Conservation (phyloP, 2,329 filamentous ascomycete genomes). For the Paraphaeosphaeria sporulosa region DNA sequence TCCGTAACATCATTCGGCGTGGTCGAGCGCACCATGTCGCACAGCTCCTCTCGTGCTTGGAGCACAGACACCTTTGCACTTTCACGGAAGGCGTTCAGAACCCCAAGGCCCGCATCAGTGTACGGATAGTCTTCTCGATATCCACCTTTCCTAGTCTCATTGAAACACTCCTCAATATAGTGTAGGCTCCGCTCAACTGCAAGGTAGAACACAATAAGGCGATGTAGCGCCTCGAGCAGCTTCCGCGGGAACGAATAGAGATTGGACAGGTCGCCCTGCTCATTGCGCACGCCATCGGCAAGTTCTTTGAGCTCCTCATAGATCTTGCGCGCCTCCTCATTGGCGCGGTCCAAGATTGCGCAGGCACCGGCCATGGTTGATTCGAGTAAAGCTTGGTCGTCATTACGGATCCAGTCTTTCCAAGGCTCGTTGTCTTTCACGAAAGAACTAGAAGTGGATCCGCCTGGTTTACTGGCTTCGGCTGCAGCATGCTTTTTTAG, state of each 20-base stretch:
- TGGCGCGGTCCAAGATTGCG: conserved; percentile 26
- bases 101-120: conserved; percentile 21
- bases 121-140: conserved; percentile 15
- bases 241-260: conserved; percentile 34
- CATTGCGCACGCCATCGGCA: conserved; percentile 34
- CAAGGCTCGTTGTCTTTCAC: conserved; percentile 12
- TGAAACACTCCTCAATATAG: conserved; percentile 19
- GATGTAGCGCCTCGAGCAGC: conserved; percentile 32
- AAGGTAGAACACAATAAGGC: conserved; percentile 34
- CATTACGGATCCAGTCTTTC: conserved; percentile 33
- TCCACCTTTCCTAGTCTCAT: neutral
- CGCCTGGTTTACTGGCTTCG: neutral
- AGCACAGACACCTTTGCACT: conserved; percentile 22
- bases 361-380: conserved; percentile 23
- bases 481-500: conserved; percentile 26
- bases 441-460: neutral
- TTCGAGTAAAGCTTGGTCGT: conserved; percentile 30
- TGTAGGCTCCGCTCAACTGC: conserved; percentile 37
- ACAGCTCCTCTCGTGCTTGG: conserved; percentile 32
- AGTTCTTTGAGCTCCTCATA: conserved; percentile 29
- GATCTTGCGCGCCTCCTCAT: conserved; percentile 20
- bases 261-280: conserved; percentile 33
- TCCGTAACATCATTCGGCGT: conserved; percentile 19
- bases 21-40: conserved; percentile 32
- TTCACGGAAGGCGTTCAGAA: conserved; percentile 29